These are phyloP conservation scores for Penicillium sp. DNA, from an alignment of 2,329 filamentous ascomycete genomes.

Conservation along the genomic window DNA sequence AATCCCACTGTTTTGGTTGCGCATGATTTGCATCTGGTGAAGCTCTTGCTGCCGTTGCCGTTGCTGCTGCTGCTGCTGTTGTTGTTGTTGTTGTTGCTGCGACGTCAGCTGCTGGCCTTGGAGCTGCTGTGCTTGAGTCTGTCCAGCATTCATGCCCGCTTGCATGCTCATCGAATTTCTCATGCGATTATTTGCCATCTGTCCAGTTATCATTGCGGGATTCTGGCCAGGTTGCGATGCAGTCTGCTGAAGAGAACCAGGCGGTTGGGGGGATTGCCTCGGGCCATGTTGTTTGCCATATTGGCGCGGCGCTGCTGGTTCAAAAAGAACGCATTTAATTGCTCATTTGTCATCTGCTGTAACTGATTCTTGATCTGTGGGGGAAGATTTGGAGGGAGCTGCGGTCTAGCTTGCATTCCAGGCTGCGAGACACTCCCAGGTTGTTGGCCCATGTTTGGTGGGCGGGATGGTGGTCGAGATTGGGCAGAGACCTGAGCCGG, in stretches of 20 bases:
- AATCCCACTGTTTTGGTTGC: conserved; percentile 31
- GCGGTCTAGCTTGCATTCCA: conserved; percentile 32
- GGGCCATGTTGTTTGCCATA: conserved; percentile 31
- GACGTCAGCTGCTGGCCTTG: conserved; percentile 31
- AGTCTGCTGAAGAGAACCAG: conserved; percentile 30
- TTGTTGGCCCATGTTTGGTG: conserved; percentile 34
- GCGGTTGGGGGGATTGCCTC: conserved; percentile 31
- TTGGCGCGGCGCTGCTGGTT: conserved; percentile 32
- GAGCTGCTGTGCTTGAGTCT: conserved; percentile 32
- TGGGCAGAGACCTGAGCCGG: conserved; percentile 35
- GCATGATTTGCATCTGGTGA: conserved; percentile 33
- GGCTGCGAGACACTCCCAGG: conserved; percentile 29
- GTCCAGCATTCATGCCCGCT: conserved; percentile 30
- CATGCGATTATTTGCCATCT: conserved; percentile 36
- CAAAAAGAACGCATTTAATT: conserved; percentile 32
- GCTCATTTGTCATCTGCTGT: conserved; percentile 35
- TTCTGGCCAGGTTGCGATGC: conserved; percentile 34
- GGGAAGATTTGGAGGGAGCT: conserved; percentile 36
- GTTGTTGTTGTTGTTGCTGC: conserved; percentile 32
- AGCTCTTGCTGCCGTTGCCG: conserved; percentile 33
- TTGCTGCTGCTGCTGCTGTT: conserved; percentile 32
- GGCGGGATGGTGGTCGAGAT: conserved; percentile 33
- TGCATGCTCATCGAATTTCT: conserved; percentile 35
- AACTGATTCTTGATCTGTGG: conserved; percentile 36
- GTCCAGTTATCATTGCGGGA: conserved; percentile 31